Base-by-base conservation (phyloP, 768 basidiomycete genomes). In the Leccinum pellstonianum region DNA sequence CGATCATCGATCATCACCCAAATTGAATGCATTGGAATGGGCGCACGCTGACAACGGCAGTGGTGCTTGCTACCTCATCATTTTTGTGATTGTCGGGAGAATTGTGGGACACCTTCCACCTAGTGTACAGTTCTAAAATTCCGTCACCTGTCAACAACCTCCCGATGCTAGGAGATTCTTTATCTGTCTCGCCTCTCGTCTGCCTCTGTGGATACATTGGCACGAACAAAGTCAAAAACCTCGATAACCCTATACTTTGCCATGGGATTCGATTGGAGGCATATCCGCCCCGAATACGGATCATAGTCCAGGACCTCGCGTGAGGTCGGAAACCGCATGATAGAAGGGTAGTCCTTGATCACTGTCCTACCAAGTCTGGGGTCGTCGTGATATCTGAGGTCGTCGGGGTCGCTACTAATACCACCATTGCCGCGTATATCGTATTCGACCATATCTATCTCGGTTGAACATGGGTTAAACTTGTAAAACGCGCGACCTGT, bases 251-350 rank as follows among this genome's bases (percentile, higher is more conserved):
- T 35, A 15, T 56, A 35, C 43, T 23, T 54, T 17, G 35, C 14
- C 55, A 48, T 21, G 5, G 4, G 0, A 23, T 7, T n/a, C 5
- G 23, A 53, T 33, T 5, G 51, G 3, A 70, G 11, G 25, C 63
- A 68, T 21, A 69, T 38, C 31, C 59, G 57, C 3, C 68, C 68
- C 0, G 43, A 55, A 53, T 68, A 69, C 5, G 63, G 58, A 55
- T 69, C 68, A 46, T 65, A 70, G 52, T 70, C 63, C 31, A 38
- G 23, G 12, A 70, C 25, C 12, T 17, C 12, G 14, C 52, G 46
- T 1, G 21, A 10, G 4, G 47, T 14, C 15, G 62, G 41, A 29
- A 53, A 55, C 3, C 29, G 43, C 5, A 61, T 31, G 21, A 65
- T 38, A 9, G 3, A 56, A 23, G 46, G 52, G 33, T 67, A 61